These are phyloP conservation scores for Centrapalus pauciflorus DNA, from an alignment of 129 eudicot species.

Conservation along the genomic window DNA sequence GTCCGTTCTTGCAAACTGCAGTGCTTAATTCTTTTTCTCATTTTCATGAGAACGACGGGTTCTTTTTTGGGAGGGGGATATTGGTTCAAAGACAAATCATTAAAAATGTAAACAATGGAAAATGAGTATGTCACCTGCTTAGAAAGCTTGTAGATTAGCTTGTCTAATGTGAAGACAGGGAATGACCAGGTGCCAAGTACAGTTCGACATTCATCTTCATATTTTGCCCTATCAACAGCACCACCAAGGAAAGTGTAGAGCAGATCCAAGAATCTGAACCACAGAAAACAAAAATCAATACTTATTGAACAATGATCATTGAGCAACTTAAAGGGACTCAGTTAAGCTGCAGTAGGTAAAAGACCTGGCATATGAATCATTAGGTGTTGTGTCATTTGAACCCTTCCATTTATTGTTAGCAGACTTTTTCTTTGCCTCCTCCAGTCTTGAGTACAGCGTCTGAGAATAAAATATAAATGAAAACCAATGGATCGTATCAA, in stretches of 20 bases:
- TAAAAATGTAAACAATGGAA: background rate
- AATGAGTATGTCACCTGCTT: slow-evolving; percentile 56
- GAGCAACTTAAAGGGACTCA: slow-evolving; percentile 6
- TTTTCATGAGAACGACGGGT: background rate
- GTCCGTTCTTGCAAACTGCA: background rate
- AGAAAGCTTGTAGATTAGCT: slow-evolving; percentile 77
- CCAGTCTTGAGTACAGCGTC: slow-evolving; percentile 77
- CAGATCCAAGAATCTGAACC: slow-evolving; percentile 65
- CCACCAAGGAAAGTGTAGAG: slow-evolving; percentile 74
- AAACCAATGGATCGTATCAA: background rate
- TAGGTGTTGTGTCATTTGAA: slow-evolving; percentile 45
- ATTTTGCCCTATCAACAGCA: slow-evolving; percentile 70
- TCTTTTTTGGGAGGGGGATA: too few relatives aligned
- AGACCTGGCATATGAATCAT: slow-evolving; percentile 79
- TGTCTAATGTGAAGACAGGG: slow-evolving; percentile 85
- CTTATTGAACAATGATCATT: slow-evolving; percentile 13
- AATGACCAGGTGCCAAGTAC: slow-evolving; percentile 85
- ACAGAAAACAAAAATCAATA: slow-evolving; percentile 8
- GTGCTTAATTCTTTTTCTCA: background rate
- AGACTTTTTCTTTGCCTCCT: slow-evolving; percentile 66
- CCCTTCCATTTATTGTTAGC: slow-evolving; percentile 75
- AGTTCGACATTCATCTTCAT: slow-evolving; percentile 94
- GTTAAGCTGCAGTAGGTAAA: too few relatives aligned
- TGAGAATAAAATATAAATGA: slow-evolving; percentile 19
- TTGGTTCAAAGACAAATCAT: background rate